Evolutionary conservation across 2,329 filamentous ascomycete species (phyloP), one percentile per base, ranked within the genome.

Genomic region (Diaporthe citrichinensis): DNA sequence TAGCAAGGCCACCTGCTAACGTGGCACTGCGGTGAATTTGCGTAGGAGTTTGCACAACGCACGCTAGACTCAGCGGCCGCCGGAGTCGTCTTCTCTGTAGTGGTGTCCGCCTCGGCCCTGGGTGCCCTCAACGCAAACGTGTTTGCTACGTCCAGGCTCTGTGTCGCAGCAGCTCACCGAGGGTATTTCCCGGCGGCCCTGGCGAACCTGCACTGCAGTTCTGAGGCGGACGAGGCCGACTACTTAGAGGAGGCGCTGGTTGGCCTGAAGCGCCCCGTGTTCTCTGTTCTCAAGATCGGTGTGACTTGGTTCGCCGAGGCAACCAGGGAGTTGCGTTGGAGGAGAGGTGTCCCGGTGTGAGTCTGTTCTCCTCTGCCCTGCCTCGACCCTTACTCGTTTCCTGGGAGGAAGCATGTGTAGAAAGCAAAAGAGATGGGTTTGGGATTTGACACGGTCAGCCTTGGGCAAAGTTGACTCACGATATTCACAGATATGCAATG

Each of bases 111-210:
- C 25, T 86, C 84, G 34, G 85, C 84, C 72, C 83, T 84, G 71
- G 85, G 86, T 2, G 84, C 84, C 15, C 81, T 87, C 31, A 86
- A 85, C 55, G 84, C 84, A 74, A 87, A 86, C 74, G 80, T 87
- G 65, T 88, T 88, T 79, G 82, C 86, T 23, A 83, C 84, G 3
- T 84, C 85, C 51, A 84, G 84, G 76, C 81, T 88, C 46, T 84
- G 81, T 53, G 83, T 85, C 59, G 84, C 83, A 67, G 85, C 84
- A 39, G 80, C 79, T 53, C 78, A 80, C 71, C 80, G 81, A 76
- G 77, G 78, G 72, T 81, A 80, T 77, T 79, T 81, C 46, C 79
- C 80, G 65, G 75, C 75, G 28, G 71, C 80, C 44, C 72, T 81
- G 71, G 79, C 78, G 69, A 82, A 80, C 77, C 65, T 80, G 55